phyloP scores from a whole-genome alignment of 441 rosid genomes.

The Erodium moschatum region DNA sequence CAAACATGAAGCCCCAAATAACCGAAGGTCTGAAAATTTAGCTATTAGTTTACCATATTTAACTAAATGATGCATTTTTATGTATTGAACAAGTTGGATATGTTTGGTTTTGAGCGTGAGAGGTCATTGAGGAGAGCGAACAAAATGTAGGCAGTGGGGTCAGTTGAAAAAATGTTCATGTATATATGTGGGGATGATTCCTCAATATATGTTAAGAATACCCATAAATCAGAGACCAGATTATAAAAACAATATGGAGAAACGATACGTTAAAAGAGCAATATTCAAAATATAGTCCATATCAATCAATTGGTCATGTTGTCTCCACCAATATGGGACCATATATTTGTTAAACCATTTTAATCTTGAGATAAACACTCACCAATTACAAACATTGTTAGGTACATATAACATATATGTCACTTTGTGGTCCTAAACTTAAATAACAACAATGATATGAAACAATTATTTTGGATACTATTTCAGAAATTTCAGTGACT shows the following conservation, averaged over 20 bases:
- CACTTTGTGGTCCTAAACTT: background rate
- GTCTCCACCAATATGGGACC: background rate
- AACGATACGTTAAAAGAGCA: background rate
- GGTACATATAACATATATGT: background rate
- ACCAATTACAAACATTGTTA: background rate
- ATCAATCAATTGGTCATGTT: background rate
- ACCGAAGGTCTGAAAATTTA: no score
- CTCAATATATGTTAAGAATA: background rate
- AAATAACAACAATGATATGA: background rate
- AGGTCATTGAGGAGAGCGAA: background rate
- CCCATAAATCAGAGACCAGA: background rate
- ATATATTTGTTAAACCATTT: background rate
- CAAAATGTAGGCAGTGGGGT: background rate
- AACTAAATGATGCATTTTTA: no score
- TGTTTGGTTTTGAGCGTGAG: background rate
- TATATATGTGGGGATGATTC: background rate
- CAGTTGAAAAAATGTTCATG: background rate
- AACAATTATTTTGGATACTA: no score
- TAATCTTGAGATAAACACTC: background rate
- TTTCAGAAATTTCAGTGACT: no score
- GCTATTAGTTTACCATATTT: no score
- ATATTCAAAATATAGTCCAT: background rate
- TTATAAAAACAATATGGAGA: background rate
- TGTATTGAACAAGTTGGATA: background rate
- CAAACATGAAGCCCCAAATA: no score